Evolutionary conservation across 164 flowering plant species (phyloP).

Genomic region (Chloranthus sessilifolius): DNA sequence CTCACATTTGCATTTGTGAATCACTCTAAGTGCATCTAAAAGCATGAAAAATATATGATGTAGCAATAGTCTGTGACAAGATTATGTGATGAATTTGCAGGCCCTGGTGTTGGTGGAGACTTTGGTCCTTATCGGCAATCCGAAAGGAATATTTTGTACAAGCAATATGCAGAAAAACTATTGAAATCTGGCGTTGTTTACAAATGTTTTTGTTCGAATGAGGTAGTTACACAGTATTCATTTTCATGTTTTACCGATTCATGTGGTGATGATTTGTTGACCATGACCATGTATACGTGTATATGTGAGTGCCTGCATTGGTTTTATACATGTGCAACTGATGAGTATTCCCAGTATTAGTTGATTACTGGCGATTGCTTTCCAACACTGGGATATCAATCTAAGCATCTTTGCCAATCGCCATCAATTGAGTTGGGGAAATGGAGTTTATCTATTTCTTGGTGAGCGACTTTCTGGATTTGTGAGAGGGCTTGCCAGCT

Average conservation of each 20-base stretch:
- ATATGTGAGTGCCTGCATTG: no score
- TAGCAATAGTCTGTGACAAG: background rate
- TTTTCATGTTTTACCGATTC: background rate
- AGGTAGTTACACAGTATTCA: constrained; percentile 38
- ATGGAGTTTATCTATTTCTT: no score
- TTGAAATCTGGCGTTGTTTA: constrained; percentile 77
- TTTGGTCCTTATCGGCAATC: constrained; percentile 96
- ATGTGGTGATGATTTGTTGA: no score
- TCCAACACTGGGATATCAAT: no score
- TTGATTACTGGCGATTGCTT: no score
- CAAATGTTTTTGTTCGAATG: constrained; percentile 89
- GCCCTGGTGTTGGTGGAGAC: constrained; percentile 86
- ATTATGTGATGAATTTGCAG: constrained; percentile 27
- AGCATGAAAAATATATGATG: constrained; percentile 1
- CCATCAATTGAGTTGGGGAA: no score
- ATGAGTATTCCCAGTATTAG: no score
- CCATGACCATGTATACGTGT: no score
- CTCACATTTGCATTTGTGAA: background rate
- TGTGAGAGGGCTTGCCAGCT: no score
- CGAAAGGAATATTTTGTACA: constrained; percentile 80
- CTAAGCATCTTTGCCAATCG: no score
- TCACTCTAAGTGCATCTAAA: background rate
- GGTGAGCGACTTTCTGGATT: no score
- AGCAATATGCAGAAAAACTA: constrained; percentile 74
- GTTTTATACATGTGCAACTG: no score